Evolutionary conservation across 768 basidiomycete species (phyloP), one percentile per base, ranked within the genome.

Genomic region (Calocybe indica): DNA sequence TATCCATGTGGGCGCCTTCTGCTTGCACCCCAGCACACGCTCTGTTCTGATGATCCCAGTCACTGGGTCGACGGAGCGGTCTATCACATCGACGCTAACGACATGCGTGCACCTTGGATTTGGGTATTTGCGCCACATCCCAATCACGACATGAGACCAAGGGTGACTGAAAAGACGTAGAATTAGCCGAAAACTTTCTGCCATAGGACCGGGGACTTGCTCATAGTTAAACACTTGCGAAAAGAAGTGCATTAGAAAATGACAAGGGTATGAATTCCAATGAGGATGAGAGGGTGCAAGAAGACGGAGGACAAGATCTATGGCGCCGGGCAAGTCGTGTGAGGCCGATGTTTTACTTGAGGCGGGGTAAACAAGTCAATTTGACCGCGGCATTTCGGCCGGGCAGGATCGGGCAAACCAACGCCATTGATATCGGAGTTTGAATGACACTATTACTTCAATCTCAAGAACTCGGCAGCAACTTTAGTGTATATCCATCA

Each of bases 121-220:
- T 44, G 93, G 93, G 66, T 96, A 96, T 75, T 96, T 96, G 55
- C 86, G 84, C 87, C 91, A 93, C 77, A 95, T 88, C 54, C 88
- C 89, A 60, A 88, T 85, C 52, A 92, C 82, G 55, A 94, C 91
- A 71, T 92, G 90, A 51, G 83, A 76, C 85, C 92, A 94, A 37
- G 91, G 78, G 61, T 92, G 90, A 52, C 92, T 96, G 56, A 39
- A 38, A 5, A 46, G 48, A 49, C 48, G 37, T 52, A 55, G 38
- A 57, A 48, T 49, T 44, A 55, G 14, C 43, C 38, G 39, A 37
- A 57, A 43, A 48, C 46, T 40, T 29, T 32, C 43, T 8, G 29
- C 49, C 48, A 38, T 41, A n/a, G 29, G 47, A n/a, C 14, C 29
- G 46, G 14, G 15, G 33, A 76, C 86, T 64, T 59, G 92, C 89